Conservation (phyloP, 495 filamentous ascomycete species). For the Penicillium coprophilum region DNA sequence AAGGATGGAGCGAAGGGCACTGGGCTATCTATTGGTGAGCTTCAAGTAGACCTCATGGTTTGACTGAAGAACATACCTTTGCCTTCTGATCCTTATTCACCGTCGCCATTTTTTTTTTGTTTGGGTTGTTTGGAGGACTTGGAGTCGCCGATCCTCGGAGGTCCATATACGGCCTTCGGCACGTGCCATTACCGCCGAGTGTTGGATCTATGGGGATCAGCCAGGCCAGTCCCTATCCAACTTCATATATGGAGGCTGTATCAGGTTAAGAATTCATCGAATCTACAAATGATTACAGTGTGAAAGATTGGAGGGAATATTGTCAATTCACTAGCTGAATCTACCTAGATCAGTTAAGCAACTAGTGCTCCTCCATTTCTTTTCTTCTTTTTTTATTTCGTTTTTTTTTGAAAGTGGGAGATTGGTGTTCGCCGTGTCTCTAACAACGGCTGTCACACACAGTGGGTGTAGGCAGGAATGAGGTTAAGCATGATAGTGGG, state of each 20-base stretch:
- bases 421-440: not conserved
- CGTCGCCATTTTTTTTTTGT: slow-evolving; percentile 39
- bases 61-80: slow-evolving; percentile 38
- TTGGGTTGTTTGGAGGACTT: slow-evolving; percentile 9
- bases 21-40: slow-evolving; percentile 57
- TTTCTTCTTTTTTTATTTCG: slow-evolving; percentile 21
- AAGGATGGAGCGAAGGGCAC: slow-evolving; percentile 78
- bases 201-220: not conserved
- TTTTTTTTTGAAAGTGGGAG: slow-evolving; percentile 11
- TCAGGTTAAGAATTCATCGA: no score
- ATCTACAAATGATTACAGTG: not conserved
- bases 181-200: slow-evolving; percentile 24
- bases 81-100: slow-evolving; percentile 40
- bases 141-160: slow-evolving; percentile 20
- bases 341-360: slow-evolving; percentile 18
- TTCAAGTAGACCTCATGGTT: not conserved
- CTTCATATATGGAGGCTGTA: not conserved
- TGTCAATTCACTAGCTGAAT: slow-evolving; percentile 35
- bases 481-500: not conserved
- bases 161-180: slow-evolving; percentile 19
- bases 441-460: not conserved
- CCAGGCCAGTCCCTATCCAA: not conserved
- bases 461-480: not conserved
- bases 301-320: slow-evolving; percentile 27
- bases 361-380: slow-evolving; percentile 35